Conservation (phyloP, 768 basidiomycete species). For the Phaffia tasmanica region DNA sequence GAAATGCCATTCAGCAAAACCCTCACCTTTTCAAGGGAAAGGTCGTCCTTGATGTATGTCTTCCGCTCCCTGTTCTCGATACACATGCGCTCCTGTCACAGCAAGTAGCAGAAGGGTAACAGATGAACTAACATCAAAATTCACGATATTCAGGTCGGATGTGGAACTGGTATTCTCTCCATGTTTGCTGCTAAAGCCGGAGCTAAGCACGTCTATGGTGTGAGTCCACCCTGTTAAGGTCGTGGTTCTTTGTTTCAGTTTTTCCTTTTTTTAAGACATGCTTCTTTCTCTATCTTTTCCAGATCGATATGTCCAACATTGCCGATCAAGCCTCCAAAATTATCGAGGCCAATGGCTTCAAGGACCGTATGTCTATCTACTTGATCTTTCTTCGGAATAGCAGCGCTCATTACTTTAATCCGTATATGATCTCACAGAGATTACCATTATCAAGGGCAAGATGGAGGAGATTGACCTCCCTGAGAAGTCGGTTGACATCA, state of each 20-base stretch:
- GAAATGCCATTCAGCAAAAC: slow-evolving; percentile 87
- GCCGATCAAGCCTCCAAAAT: slow-evolving; percentile 98
- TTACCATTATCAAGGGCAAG: slow-evolving; percentile 94
- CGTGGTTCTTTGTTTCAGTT: neutral
- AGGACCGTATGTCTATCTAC: slow-evolving; percentile 57
- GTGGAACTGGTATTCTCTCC: slow-evolving; percentile 93
- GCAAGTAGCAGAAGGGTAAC: neutral
- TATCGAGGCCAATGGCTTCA: slow-evolving; percentile 89
- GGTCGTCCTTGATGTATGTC: slow-evolving; percentile 65
- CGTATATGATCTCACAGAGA: slow-evolving; percentile 45
- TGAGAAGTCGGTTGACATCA: slow-evolving; percentile 79
- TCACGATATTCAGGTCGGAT: slow-evolving; percentile 54
- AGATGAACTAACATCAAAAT: neutral
- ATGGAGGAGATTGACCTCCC: slow-evolving; percentile 86
- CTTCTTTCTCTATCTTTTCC: neutral
- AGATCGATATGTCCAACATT: slow-evolving; percentile 99
- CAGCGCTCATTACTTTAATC: neutral
- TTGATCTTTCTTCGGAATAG: neutral
- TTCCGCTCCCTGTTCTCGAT: neutral
- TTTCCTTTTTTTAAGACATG: slow-evolving; percentile 10
- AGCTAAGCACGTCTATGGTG: slow-evolving; percentile 84
- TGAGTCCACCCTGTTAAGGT: slow-evolving; percentile 39
- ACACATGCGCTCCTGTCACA: neutral
- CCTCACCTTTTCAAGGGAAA: slow-evolving; percentile 89
- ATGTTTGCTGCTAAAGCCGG: slow-evolving; percentile 98